Percentiles rank a stretch among this genome's conserved stretches.
These are phyloP conservation scores for Barbarea vulgaris DNA, from an alignment of 345 rosid genomes.

Conservation along the genomic window DNA sequence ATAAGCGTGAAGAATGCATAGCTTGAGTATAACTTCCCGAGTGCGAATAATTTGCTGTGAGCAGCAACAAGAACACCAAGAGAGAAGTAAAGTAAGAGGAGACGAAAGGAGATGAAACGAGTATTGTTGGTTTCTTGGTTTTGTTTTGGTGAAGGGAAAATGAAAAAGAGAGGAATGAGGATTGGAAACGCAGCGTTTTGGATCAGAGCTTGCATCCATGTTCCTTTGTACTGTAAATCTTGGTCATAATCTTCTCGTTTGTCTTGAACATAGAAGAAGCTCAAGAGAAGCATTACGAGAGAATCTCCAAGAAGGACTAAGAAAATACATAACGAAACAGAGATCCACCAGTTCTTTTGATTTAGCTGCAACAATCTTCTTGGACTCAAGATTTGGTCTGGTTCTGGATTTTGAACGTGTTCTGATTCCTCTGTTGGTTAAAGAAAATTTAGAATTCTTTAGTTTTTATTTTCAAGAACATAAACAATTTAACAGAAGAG, in stretches of 20 bases:
- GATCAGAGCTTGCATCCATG: conserved; percentile 32
- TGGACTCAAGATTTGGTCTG: conserved; percentile 21
- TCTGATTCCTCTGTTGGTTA: conserved; percentile 23
- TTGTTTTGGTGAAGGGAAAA: conserved; percentile 28
- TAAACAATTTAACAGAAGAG: background rate
- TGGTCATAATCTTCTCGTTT: conserved; percentile 1
- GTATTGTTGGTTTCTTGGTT: background rate
- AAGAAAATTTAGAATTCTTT: background rate
- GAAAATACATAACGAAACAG: conserved; percentile 23
- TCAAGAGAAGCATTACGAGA: conserved; percentile 31
- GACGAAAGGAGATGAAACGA: conserved; percentile 5
- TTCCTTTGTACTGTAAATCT: conserved; percentile 33
- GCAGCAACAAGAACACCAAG: conserved; percentile 44
- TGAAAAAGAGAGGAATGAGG: conserved; percentile 29
- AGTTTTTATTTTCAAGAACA: background rate
- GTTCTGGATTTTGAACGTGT: conserved; percentile 24
- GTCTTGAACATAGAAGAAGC: conserved; percentile 28
- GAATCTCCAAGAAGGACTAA: conserved; percentile 25
- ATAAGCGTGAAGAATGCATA: conserved; percentile 33
- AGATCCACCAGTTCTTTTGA: conserved; percentile 35
- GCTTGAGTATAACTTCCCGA: conserved; percentile 41
- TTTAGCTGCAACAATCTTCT: conserved; percentile 12
- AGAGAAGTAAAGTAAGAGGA: conserved; percentile 35
- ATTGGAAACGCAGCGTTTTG: conserved; percentile 38
- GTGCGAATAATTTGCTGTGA: conserved; percentile 30